Conservation (phyloP, 305 asterid genomes). For the Caryopteris hybrid region DNA sequence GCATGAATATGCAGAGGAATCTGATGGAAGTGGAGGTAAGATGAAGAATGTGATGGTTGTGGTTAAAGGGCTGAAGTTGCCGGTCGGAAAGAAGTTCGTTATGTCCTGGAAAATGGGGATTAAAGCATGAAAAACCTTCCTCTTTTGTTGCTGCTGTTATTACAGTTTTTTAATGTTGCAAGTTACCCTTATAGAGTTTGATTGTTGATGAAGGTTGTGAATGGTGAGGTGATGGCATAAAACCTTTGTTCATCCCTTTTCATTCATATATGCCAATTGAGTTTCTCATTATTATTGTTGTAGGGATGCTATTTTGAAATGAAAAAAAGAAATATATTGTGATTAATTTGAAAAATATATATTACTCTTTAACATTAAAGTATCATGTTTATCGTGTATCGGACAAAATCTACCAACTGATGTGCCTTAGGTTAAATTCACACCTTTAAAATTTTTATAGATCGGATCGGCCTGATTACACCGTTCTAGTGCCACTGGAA, state of each 20-base stretch:
- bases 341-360: no score
- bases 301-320: background rate
- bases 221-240: conserved; percentile 35
- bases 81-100: conserved; percentile 57
- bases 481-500: no score
- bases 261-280: conserved; percentile 14
- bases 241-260: conserved; percentile 30
- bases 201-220: no score
- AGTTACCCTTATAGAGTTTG: background rate
- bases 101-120: conserved; percentile 79
- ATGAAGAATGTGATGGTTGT: conserved; percentile 67
- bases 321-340: no score
- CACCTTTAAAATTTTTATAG: no score
- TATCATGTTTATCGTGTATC: no score
- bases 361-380: no score
- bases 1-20: conserved; percentile 28
- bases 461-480: no score
- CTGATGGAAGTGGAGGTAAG: conserved; percentile 35
- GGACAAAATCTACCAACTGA: no score
- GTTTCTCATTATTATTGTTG: background rate
- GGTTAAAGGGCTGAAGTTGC: conserved; percentile 61
- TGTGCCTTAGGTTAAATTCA: no score
- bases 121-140: conserved; percentile 26
- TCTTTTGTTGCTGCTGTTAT: background rate
- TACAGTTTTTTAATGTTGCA: background rate